Evolutionary conservation across 768 basidiomycete genomes (phyloP), one percentile per base, ranked within the genome.

Genomic region (Rossbeevera mucosa): DNA sequence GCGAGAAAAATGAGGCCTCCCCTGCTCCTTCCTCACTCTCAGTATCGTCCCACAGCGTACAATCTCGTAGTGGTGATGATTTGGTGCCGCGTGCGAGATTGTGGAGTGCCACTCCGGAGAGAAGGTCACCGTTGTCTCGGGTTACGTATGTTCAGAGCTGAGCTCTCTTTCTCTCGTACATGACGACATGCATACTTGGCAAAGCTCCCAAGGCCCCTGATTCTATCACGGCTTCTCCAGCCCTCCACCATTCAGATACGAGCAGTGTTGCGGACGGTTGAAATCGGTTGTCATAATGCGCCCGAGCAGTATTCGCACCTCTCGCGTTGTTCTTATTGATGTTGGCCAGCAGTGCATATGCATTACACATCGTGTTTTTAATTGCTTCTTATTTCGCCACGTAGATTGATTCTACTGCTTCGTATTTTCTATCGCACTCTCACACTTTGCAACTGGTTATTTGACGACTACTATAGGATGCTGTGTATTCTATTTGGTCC

Each of bases 61-160:
- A 38, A 18, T 18, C n/a, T 38, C 36, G 12, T 18, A 11, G 36
- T 11, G 36, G 18, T 18, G 36, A 18, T 9, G 36, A 38, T 38
- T 28, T 26, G 28, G 18, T n/a, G 2, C 18, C 40, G 44, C 54
- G 43, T 22, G 33, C 44, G 24, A 64, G 55, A 49, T 40, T 66
- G 4, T 51, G 47, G 29, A 30, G 44, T 44, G 30, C 52, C 12
- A 38, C 36, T 28, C 57, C 61, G 14, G 51, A 56, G 44, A 58
- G 51, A 59, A 63, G 54, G 57, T 69, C 68, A 21, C 61, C 63
- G 20, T 36, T 67, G 31, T 68, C 65, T 41, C 48, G 50, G 24
- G 54, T 68, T 8, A 30, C 46, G 24, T 56, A 56, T 51, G 31
- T 24, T 16, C 54, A 55, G 55, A 56, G 63, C 44, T 63, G 67